Evolutionary conservation across 768 basidiomycete species (phyloP).

Genomic region (Pulveroboletus frians): DNA sequence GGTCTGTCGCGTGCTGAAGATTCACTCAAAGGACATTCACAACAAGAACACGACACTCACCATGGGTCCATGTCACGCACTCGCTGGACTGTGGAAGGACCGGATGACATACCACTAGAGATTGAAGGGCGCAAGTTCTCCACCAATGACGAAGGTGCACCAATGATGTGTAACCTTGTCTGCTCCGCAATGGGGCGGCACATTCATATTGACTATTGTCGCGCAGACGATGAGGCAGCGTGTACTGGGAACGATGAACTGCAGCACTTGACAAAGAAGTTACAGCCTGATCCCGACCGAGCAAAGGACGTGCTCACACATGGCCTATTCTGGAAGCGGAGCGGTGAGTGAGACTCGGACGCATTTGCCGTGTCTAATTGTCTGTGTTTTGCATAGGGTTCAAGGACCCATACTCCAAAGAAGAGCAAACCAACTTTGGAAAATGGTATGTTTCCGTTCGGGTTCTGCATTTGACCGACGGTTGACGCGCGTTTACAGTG

Average conservation of each 20-base stretch:
- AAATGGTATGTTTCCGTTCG: constrained; percentile 41
- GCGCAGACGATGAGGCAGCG: constrained; percentile 30
- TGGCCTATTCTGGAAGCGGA: constrained; percentile 51
- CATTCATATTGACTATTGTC: constrained; percentile 53
- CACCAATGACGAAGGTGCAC: constrained; percentile 51
- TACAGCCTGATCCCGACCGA: constrained; percentile 43
- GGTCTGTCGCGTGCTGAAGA: background rate
- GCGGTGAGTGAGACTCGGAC: constrained; percentile 33
- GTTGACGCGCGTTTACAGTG: constrained; percentile 27
- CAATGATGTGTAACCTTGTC: constrained; percentile 57
- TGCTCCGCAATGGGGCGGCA: constrained; percentile 55
- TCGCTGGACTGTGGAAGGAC: constrained; percentile 52
- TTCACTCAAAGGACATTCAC: constrained; percentile 43
- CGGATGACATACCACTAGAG: constrained; percentile 46
- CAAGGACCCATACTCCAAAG: constrained; percentile 59
- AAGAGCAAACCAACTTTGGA: constrained; percentile 48
- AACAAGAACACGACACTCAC: constrained; percentile 56
- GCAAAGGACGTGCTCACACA: constrained; percentile 55
- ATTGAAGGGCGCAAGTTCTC: constrained; percentile 53
- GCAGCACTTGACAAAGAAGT: constrained; percentile 40
- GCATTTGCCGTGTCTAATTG: background rate
- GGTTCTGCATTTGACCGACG: background rate
- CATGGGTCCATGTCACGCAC: constrained; percentile 62
- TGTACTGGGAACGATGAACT: constrained; percentile 41
- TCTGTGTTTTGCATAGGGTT: constrained; percentile 37